Evolutionary conservation across 305 asterid species (phyloP).

Genomic region (Fraxinus sp.): DNA sequence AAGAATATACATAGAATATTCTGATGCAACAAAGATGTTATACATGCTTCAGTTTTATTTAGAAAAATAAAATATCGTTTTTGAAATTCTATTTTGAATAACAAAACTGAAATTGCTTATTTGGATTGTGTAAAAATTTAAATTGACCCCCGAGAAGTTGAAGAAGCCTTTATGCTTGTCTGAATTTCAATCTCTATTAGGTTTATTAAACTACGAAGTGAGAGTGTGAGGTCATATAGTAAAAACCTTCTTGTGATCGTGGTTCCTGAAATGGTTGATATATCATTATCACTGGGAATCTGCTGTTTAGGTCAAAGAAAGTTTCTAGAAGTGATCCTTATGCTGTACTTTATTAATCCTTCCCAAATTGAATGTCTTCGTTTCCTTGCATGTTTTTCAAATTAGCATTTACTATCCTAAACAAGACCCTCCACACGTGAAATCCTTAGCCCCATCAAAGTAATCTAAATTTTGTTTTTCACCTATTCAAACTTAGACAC

Average conservation of each 20-base stretch:
- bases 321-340: background rate
- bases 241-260: background rate
- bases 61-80: background rate
- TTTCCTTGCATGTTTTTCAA: background rate
- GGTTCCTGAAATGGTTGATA: background rate
- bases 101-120: background rate
- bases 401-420: background rate
- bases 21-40: background rate
- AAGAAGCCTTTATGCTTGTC: background rate
- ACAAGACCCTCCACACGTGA: background rate
- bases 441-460: background rate
- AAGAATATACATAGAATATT: background rate
- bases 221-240: background rate
- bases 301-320: background rate
- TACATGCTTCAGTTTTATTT: background rate
- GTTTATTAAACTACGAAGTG: background rate
- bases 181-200: background rate
- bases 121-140: background rate
- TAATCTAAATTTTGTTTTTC: background rate
- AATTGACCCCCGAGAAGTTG: background rate
- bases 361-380: background rate
- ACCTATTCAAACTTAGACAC: background rate
- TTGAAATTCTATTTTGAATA: background rate
- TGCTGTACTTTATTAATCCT: background rate
- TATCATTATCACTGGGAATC: background rate